Conservation (phyloP, 2,329 filamentous ascomycete genomes). For the Setomelanomma holmii region DNA sequence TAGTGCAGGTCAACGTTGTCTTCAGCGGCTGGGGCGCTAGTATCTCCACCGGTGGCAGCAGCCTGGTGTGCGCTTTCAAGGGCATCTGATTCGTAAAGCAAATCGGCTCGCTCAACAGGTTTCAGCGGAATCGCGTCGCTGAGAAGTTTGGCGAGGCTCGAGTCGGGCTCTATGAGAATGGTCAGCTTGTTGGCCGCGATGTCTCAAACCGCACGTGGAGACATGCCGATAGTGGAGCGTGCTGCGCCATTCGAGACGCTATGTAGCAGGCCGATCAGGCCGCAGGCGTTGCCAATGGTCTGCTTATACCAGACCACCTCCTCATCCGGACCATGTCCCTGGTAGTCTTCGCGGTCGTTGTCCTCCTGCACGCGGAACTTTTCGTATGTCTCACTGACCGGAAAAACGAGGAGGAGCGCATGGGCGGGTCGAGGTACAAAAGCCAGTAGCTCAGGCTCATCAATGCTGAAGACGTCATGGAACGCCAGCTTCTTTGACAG, state of each 20-base stretch:
- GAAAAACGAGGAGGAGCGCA: conserved; percentile 91
- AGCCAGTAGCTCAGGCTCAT: conserved; percentile 81
- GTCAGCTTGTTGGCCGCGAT: conserved; percentile 19
- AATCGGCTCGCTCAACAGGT: conserved; percentile 69
- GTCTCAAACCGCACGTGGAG: neutral
- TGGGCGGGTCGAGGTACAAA: conserved; percentile 89
- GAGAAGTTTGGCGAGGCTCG: conserved; percentile 70
- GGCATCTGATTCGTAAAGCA: conserved; percentile 78
- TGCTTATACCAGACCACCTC: conserved; percentile 94
- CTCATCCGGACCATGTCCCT: conserved; percentile 70
- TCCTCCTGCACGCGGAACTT: conserved; percentile 78
- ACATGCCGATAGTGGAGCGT: conserved; percentile 48
- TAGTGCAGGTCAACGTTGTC: conserved; percentile 92
- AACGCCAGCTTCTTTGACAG: conserved; percentile 78
- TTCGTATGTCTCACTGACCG: conserved; percentile 81
- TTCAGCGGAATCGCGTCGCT: conserved; percentile 72
- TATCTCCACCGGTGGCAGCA: conserved; percentile 80
- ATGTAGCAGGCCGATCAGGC: conserved; percentile 88
- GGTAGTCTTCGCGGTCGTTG: conserved; percentile 67
- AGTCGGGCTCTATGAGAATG: conserved; percentile 50
- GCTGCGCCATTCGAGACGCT: conserved; percentile 81
- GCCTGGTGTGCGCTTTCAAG: conserved; percentile 80
- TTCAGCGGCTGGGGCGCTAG: conserved; percentile 76
- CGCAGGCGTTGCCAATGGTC: conserved; percentile 94
- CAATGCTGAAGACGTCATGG: conserved; percentile 91